These are phyloP conservation scores for Jasminum sambac DNA, from an alignment of 257 asterid genomes.

Conservation along the genomic window DNA sequence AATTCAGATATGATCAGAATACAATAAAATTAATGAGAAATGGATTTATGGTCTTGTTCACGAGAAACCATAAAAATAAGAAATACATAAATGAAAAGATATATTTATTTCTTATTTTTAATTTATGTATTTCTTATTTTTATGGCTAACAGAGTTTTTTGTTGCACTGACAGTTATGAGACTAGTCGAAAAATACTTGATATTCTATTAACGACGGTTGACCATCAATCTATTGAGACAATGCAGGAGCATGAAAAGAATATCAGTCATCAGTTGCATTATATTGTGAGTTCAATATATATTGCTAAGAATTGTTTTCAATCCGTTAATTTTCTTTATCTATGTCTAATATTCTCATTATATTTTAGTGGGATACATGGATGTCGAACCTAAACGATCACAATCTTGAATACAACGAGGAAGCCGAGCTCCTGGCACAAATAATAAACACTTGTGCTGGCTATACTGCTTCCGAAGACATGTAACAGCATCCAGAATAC, in stretches of 20 bases:
- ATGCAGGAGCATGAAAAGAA: constrained; percentile 27
- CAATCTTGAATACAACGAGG: constrained; percentile 14
- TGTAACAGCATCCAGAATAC: constrained; percentile 27
- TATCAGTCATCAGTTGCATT: constrained; percentile 21
- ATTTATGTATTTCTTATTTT: too few species aligned
- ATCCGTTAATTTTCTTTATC: background rate
- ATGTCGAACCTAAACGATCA: constrained; percentile 31
- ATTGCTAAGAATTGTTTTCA: background rate
- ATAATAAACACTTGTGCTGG: constrained; percentile 42
- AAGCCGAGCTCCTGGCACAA: constrained; percentile 41
- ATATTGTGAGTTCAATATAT: constrained; percentile 26
- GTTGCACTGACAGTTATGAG: background rate
- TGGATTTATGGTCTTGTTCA: too few species aligned
- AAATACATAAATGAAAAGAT: too few species aligned
- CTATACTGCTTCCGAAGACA: constrained; percentile 18
- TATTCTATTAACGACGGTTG: constrained; percentile 15
- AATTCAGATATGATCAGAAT: too few species aligned
- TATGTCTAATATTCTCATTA: background rate
- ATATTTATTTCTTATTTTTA: too few species aligned
- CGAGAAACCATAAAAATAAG: too few species aligned
- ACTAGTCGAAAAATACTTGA: background rate
- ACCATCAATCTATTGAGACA: constrained; percentile 8
- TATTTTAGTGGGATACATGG: constrained; percentile 48
- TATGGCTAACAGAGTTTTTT: too few species aligned
- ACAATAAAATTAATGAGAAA: too few species aligned